Evolutionary conservation across 768 basidiomycete genomes (phyloP).

Genomic region (Cyclocybe aegerita): DNA sequence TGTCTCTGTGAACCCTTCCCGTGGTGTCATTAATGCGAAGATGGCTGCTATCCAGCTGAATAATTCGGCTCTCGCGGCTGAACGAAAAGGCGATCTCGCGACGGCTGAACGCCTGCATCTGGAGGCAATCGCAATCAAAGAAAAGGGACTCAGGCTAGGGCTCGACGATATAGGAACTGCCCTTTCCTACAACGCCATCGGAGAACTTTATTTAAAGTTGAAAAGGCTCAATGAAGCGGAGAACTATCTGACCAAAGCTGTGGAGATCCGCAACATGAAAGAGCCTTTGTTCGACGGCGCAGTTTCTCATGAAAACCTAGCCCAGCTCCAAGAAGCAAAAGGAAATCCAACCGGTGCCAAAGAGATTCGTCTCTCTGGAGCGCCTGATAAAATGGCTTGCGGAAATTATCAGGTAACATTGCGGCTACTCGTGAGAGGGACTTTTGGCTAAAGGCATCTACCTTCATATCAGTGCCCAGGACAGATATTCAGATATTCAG

Average conservation of each 20-base stretch:
- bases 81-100: not conserved
- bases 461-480: constrained; percentile 4
- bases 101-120: constrained; percentile 29
- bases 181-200: constrained; percentile 31
- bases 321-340: constrained; percentile 30
- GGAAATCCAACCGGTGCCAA: constrained; percentile 29
- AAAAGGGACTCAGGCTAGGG: constrained; percentile 18
- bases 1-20: not conserved
- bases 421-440: not conserved
- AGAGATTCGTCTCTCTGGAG: constrained; percentile 14
- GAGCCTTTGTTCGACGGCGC: constrained; percentile 30
- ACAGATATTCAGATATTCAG: constrained; percentile 5
- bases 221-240: constrained; percentile 35
- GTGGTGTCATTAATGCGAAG: not conserved
- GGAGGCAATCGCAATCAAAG: constrained; percentile 28
- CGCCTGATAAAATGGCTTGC: constrained; percentile 10
- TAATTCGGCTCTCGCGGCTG: constrained; percentile 4
- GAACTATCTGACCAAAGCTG: constrained; percentile 31
- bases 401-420: constrained; percentile 3
- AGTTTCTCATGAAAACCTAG: constrained; percentile 37
- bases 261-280: constrained; percentile 18
- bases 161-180: constrained; percentile 21
- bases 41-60: not conserved
- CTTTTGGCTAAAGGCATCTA: not conserved
- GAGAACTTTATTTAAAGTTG: constrained; percentile 33